These are phyloP conservation scores for Neonectria punicea DNA, from an alignment of 2,329 filamentous ascomycete genomes.

Conservation along the genomic window DNA sequence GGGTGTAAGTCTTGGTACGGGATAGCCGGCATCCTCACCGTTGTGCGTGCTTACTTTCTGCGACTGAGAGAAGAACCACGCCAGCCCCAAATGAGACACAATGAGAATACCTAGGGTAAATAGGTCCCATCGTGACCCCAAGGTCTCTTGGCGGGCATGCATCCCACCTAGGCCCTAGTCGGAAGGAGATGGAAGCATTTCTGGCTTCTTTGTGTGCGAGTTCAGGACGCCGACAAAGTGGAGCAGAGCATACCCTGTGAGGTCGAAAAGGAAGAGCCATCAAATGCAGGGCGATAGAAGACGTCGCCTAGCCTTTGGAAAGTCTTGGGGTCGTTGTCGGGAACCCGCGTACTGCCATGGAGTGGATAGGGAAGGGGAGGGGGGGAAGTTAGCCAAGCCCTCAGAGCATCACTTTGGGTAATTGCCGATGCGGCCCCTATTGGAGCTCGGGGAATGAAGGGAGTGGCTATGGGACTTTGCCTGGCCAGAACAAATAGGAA, in stretches of 20 bases:
- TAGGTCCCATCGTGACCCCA: constrained; percentile 11
- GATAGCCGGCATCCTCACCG: constrained; percentile 39
- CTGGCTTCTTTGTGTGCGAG: not conserved
- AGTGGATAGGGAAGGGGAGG: not conserved
- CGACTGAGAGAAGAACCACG: constrained; percentile 28
- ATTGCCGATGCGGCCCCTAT: constrained; percentile 16
- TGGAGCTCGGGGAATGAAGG: constrained; percentile 8
- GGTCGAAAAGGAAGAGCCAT: not conserved
- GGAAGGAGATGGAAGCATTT: constrained; percentile 16
- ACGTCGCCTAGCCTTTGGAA: not conserved
- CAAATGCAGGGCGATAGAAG: not conserved
- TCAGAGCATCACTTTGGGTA: constrained; percentile 18
- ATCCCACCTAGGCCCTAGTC: constrained; percentile 9
- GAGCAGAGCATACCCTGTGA: not conserved
- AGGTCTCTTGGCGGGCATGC: constrained; percentile 22
- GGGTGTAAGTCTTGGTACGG: constrained; percentile 44
- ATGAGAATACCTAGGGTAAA: constrained; percentile 19
- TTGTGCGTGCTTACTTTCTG: constrained; percentile 30
- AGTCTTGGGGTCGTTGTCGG: not conserved
- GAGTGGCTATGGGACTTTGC: constrained; percentile 1
- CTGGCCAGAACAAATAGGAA: constrained; percentile 12
- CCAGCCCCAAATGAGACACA: constrained; percentile 36
- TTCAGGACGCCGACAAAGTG: not conserved
- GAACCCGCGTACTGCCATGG: not conserved
- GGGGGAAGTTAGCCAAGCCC: constrained; percentile 1